Evolutionary conservation across 208 protist species (phyloP).

Genomic region (Histomonas meleagridis): DNA sequence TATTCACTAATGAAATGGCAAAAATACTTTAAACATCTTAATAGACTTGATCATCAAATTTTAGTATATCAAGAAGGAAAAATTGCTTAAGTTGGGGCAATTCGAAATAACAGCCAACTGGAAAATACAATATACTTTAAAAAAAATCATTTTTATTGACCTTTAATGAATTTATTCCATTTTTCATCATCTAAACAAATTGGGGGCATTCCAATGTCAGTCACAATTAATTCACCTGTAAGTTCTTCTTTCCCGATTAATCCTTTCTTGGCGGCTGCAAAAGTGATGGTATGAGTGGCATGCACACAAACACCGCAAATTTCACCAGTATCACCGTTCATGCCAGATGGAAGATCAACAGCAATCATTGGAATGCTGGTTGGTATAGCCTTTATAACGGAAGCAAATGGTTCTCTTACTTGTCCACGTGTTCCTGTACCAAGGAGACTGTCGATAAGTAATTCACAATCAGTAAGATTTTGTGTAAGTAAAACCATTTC

Average conservation of each 20-base stretch:
- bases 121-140: too few relatives aligned
- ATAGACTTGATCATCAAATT: too few relatives aligned
- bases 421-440: constrained; percentile 24
- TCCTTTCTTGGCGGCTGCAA: constrained; percentile 20
- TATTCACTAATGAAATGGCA: too few relatives aligned
- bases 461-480: background rate
- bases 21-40: too few relatives aligned
- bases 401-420: background rate
- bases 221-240: background rate
- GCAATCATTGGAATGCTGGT: background rate
- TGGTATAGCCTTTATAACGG: background rate
- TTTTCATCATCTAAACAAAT: constrained; percentile 33
- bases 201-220: constrained; percentile 27
- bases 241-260: background rate
- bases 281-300: background rate
- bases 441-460: background rate
- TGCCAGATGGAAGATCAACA: constrained; percentile 30
- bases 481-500: background rate
- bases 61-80: too few relatives aligned
- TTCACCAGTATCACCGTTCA: constrained; percentile 31
- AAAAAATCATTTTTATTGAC: too few relatives aligned
- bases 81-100: too few relatives aligned
- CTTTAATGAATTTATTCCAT: constrained; percentile 7
- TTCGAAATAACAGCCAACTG: too few relatives aligned
- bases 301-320: constrained; percentile 19